Conservation (phyloP, 768 basidiomycete genomes). For the Tubosaeta sp. region DNA sequence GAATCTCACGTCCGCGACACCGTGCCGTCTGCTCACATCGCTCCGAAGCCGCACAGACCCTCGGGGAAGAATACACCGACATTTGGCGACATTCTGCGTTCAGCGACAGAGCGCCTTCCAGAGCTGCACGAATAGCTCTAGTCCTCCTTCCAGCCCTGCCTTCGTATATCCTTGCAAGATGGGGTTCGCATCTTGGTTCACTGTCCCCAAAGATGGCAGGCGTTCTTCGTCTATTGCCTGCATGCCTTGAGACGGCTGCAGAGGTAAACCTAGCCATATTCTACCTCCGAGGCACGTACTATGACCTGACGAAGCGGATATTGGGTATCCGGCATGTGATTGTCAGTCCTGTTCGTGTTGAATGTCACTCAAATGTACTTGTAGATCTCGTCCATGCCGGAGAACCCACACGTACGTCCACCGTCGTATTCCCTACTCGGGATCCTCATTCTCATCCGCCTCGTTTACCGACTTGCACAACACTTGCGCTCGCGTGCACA, state of each 20-base stretch:
- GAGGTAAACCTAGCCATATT: conserved; percentile 80
- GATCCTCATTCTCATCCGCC: conserved; percentile 60
- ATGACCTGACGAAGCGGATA: conserved; percentile 64
- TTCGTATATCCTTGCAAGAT: conserved; percentile 54
- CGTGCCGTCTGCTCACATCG: conserved; percentile 7
- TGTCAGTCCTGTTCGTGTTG: neutral
- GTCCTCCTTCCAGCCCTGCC: conserved; percentile 67
- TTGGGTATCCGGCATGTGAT: conserved; percentile 67
- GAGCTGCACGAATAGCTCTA: conserved; percentile 44
- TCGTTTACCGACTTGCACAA: conserved; percentile 56
- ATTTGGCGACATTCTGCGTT: conserved; percentile 66
- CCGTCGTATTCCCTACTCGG: conserved; percentile 89
- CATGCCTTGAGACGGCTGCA: conserved; percentile 47
- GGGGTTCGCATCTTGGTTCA: conserved; percentile 38
- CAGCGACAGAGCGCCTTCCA: conserved; percentile 40
- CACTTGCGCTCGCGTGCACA: conserved; percentile 37
- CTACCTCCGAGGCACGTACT: conserved; percentile 77
- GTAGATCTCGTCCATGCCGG: conserved; percentile 70
- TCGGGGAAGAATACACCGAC: conserved; percentile 90
- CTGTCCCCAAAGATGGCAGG: conserved; percentile 29
- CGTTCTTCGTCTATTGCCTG: conserved; percentile 39
- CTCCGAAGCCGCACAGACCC: conserved; percentile 63
- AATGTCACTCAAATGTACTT: conserved; percentile 5
- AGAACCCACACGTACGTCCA: conserved; percentile 65
- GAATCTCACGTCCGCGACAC: conserved; percentile 5